phyloP scores from a whole-genome alignment of 176 grass and related monocot genomes.

The Triticum urartu region DNA sequence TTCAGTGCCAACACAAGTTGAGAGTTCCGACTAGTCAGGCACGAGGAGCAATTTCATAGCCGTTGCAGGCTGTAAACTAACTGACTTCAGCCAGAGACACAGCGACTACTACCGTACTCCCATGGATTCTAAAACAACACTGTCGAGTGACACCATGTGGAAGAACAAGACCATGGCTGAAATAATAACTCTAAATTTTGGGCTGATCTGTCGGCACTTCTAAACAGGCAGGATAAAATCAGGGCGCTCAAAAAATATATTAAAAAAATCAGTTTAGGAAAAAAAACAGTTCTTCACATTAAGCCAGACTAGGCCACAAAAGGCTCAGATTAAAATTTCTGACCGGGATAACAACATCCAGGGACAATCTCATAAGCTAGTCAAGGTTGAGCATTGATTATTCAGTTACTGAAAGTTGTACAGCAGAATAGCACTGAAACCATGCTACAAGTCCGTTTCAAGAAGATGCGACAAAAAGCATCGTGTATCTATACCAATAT shows the following conservation, averaged over 20 bases:
- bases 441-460: not conserved
- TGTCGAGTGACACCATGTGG: not conserved
- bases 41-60: not conserved
- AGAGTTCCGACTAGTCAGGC: not conserved
- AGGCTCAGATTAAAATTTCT: not conserved
- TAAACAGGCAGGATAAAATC: not conserved
- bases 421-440: not conserved
- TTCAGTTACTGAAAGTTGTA: not conserved
- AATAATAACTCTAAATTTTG: not conserved
- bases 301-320: not conserved
- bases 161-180: not conserved
- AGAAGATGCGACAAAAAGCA: conserved; percentile 1
- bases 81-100: conserved; percentile 6
- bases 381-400: not conserved
- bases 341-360: not conserved
- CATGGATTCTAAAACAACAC: not conserved
- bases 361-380: not conserved
- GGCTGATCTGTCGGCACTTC: not conserved
- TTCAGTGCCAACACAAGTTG: not conserved
- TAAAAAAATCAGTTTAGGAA: not conserved
- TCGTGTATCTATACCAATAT: not conserved
- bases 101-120: not conserved
- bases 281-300: conserved; percentile 8
- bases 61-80: not conserved
- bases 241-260: not conserved